Base-by-base conservation (phyloP, 2,329 filamentous ascomycete genomes). In the Clonostachys sp. region DNA sequence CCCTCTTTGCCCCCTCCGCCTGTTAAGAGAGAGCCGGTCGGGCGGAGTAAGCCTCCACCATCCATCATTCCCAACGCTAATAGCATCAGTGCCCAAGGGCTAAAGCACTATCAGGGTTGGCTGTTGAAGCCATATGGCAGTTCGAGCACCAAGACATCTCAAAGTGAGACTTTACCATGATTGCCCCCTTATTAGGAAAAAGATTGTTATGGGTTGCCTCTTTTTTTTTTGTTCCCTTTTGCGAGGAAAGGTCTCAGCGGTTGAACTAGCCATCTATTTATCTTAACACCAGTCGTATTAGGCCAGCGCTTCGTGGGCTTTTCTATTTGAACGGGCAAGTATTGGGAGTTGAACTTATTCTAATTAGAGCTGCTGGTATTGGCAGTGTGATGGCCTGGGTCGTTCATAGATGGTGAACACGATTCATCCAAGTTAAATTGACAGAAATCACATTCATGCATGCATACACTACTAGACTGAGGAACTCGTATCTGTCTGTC, bases 21-120 rank as follows among this genome's bases (percentile, higher is more conserved):
- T 38, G 46, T 57, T 20, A 68, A 65, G 54, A 56, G 58, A 49
- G 63, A 68, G 48, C 49, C 57, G 51, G 66, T 65, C 55, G 66
- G 42, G 24, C 35, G 24, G 12, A 20, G 33, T 18, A 18, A 45
- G 40, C 56, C 55, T 39, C 59, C 56, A 34, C 55, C 61, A 20
- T 61, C 63, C 34, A 56, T 52, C 48, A 53, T 57, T 38, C 57
- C 62, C 34, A 53, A 16, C 16, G 41, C 36, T 20, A 38, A 34
- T 30, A 44, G 41, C 40, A 42, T 45, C 42, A 42, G 41, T 33
- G 12, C 14, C 16, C 18, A 55, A 49, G 58, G 61, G 50, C 59
- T 59, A 30, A 62, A 66, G 44, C 63, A 63, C 45, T 66, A 66
- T 44, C 60, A 68, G 50, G 63, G 65, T 33, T 69, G 65, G 66